Percentiles rank a stretch among this genome's conserved stretches.
Evolutionary conservation across 257 asterid species (phyloP).

Genomic region (Nicotiana benthamiana): DNA sequence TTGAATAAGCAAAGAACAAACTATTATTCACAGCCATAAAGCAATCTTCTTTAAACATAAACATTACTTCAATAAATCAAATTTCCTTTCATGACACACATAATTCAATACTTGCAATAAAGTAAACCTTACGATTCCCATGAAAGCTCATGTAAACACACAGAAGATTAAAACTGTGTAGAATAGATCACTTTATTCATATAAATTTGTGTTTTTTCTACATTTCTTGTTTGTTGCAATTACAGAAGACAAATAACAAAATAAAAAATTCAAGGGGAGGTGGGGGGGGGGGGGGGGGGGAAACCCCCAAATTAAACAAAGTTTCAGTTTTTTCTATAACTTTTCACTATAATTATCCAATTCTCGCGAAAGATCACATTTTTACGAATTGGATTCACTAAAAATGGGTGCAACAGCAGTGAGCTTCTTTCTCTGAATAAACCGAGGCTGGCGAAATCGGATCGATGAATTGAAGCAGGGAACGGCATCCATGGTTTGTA

Average conservation of each 20-base stretch:
- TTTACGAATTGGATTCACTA: constrained; percentile 2
- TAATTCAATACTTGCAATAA: not conserved
- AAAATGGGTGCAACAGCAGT: constrained; percentile 21
- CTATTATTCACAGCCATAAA: not conserved
- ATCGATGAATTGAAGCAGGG: constrained; percentile 49
- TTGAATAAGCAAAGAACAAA: not conserved
- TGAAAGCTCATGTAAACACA: not conserved
- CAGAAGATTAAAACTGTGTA: not conserved
- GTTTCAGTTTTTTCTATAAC: not conserved
- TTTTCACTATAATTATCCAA: not conserved
- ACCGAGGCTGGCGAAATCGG: constrained; percentile 30
- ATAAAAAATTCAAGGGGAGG: not conserved
- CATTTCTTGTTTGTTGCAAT: not conserved
- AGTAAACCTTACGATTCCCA: not conserved
- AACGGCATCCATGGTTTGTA: constrained; percentile 29
- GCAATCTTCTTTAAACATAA: not conserved
- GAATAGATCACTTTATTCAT: constrained; percentile 5
- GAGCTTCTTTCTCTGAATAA: constrained; percentile 48
- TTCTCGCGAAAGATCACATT: not conserved
- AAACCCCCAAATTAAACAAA: not conserved
- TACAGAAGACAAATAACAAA: not conserved
- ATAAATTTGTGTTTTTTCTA: not conserved
- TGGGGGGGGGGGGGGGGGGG: too few species aligned
- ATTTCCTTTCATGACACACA: not conserved
- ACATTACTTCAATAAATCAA: not conserved